Evolutionary conservation across 148 eudicot genomes (phyloP), one percentile per base, ranked within the genome.

Genomic region (Amaranthus cruentus): DNA sequence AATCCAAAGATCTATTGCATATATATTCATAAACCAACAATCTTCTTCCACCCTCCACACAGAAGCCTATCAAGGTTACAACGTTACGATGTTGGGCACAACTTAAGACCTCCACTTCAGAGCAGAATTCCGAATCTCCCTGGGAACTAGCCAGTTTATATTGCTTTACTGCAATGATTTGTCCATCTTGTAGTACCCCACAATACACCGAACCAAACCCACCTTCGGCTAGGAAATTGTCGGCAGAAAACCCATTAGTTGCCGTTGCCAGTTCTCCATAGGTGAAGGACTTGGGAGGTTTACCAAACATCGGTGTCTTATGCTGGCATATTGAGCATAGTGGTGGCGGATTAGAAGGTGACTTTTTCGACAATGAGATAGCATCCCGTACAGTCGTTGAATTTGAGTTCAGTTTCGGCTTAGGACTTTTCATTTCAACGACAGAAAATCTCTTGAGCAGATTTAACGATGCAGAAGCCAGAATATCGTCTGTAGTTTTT

Each of bases 61-160:
- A 92, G 52, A 85, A 89, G 51, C 97, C 97, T 77, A 86, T 85
- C 78, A 92, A 73, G 88, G 90, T 82, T 10, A 92, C 97, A 72
- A 92, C 97, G 80, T 92, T 92, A 60, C 97, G 95, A 68, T 92
- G 97, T 80, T 92, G 97, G 21, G 97, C 97, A 71, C 97, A 92
- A 78, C 97, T 92, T 76, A 92, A 70, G 48, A 85, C 91, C 84
- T 89, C 95, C 64, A 92, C 97, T 83, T 92, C 97, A 12, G 97
- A 83, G 79, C 90, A 89, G 75, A 92, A 92, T 71, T 92, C 97
- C 56, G 55, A 59, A 73, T 92, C 95, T 61, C 97, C 97, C 89
- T 92, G 97, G 43, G 91, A 78, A 79, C 97, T 92, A 5, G 95
- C 95, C 75, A 77, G 15, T 74, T 89, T 92, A 79, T 92, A 86